phyloP scores from a whole-genome alignment of 2,329 filamentous ascomycete genomes.

The Colletotrichum paranaense region DNA sequence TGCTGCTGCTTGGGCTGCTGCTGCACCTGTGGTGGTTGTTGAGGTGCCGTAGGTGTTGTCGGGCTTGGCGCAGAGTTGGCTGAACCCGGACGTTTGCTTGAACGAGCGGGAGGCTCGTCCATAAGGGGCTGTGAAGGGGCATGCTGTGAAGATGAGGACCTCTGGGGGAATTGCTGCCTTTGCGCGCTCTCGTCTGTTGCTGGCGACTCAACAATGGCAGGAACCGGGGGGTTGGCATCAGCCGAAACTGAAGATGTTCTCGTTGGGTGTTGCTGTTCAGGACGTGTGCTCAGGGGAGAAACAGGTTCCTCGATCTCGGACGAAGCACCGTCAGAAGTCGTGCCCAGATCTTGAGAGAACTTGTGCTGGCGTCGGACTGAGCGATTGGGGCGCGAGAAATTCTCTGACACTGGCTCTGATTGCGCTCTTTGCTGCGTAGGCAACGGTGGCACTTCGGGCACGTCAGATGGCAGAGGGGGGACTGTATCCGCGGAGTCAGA shows the following conservation, averaged over 20 bases:
- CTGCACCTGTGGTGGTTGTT: constrained; percentile 20
- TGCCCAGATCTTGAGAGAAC: constrained; percentile 61
- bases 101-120: constrained; percentile 60
- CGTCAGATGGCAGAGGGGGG: constrained; percentile 52
- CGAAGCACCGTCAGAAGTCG: constrained; percentile 54
- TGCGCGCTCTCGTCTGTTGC: constrained; percentile 54
- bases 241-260: constrained; percentile 47
- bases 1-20: constrained; percentile 38
- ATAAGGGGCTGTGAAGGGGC: constrained; percentile 38
- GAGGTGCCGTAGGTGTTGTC: constrained; percentile 20
- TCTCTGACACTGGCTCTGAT: constrained; percentile 75
- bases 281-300: constrained; percentile 35
- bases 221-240: constrained; percentile 52
- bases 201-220: constrained; percentile 75
- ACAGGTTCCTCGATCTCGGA: constrained; percentile 45
- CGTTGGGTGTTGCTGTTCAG: constrained; percentile 47
- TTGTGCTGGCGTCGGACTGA: constrained; percentile 61
- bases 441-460: constrained; percentile 50
- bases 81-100: constrained; percentile 52
- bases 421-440: constrained; percentile 71
- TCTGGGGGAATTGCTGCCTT: constrained; percentile 57
- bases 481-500: constrained; percentile 50
- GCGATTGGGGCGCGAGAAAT: constrained; percentile 70
- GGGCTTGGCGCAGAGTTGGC: constrained; percentile 24
- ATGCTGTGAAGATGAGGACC: constrained; percentile 59